Conservation (phyloP, 129 eudicot genomes). For the Flaveria linearis region DNA sequence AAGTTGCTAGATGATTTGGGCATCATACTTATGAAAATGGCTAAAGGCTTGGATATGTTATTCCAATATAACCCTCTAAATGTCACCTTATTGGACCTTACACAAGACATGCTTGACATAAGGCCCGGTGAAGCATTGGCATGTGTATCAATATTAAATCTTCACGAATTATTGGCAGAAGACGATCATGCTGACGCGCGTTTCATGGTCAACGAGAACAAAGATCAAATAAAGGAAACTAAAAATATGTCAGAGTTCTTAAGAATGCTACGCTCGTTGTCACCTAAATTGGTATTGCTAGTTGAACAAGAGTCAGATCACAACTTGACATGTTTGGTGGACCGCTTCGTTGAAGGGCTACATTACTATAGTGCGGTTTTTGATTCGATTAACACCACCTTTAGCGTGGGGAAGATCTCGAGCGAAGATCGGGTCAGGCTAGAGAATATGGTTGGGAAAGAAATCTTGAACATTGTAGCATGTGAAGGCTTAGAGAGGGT, state of each 20-base stretch:
- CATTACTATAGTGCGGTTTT: constrained; percentile 57
- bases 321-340: constrained; percentile 45
- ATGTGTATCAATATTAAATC: constrained; percentile 39
- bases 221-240: constrained; percentile 25
- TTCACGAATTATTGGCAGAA: constrained; percentile 50
- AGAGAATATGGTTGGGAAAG: constrained; percentile 60
- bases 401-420: constrained; percentile 29
- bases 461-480: constrained; percentile 52
- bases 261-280: constrained; percentile 41
- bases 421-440: constrained; percentile 34
- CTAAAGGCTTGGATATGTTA: constrained; percentile 42
- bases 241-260: constrained; percentile 39
- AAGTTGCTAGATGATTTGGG: constrained; percentile 44
- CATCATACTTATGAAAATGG: constrained; percentile 41
- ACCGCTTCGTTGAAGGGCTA: constrained; percentile 53
- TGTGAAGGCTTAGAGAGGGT: constrained; percentile 59
- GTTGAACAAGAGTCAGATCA: constrained; percentile 62
- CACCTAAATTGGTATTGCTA: constrained; percentile 46
- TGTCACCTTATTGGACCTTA: constrained; percentile 37
- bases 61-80: constrained; percentile 51
- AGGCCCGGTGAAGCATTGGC: constrained; percentile 54
- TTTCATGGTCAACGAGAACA: constrained; percentile 33
- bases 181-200: constrained; percentile 41
- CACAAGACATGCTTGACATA: constrained; percentile 46
- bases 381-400: constrained; percentile 46